Percentiles rank a stretch among this genome's conserved stretches.
Conservation (phyloP, 2,329 filamentous ascomycete genomes). For the Ophiobolus disseminans region DNA sequence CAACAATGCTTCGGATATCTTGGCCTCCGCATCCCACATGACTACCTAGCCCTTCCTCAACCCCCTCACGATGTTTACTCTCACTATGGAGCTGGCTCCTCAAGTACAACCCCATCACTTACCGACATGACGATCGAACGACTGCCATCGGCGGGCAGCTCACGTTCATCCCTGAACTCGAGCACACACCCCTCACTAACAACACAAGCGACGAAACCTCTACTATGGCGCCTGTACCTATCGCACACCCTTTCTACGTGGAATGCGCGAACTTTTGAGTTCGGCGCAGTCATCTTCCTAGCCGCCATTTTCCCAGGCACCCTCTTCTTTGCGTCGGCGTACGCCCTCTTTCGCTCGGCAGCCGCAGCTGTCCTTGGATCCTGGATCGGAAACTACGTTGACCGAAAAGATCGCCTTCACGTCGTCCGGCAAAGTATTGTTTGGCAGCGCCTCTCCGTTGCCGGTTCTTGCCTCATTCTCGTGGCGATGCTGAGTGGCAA, state of each 20-base stretch:
- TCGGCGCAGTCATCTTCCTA: slow-evolving; percentile 59
- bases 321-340: slow-evolving; percentile 71
- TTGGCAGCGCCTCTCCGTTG: slow-evolving; percentile 45
- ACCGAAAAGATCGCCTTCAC: slow-evolving; percentile 54
- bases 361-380: slow-evolving; percentile 67
- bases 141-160: neutral
- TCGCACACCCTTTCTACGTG: slow-evolving; percentile 59
- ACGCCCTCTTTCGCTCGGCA: slow-evolving; percentile 67
- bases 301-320: slow-evolving; percentile 59
- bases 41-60: slow-evolving; percentile 9
- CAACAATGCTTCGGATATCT: slow-evolving; percentile 5
- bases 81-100: slow-evolving; percentile 7
- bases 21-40: slow-evolving; percentile 20
- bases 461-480: slow-evolving; percentile 40
- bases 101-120: neutral
- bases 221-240: slow-evolving; percentile 49
- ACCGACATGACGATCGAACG: slow-evolving; percentile 6
- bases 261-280: slow-evolving; percentile 59
- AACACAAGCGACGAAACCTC: slow-evolving; percentile 15
- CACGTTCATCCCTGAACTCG: slow-evolving; percentile 5
- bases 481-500: slow-evolving; percentile 21
- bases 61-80: neutral
- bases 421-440: slow-evolving; percentile 52
- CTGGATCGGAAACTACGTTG: slow-evolving; percentile 65
- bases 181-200: neutral